These are phyloP conservation scores for Globisporangium iwayamae DNA, from an alignment of 352 stramenopile genomes.

Conservation along the genomic window DNA sequence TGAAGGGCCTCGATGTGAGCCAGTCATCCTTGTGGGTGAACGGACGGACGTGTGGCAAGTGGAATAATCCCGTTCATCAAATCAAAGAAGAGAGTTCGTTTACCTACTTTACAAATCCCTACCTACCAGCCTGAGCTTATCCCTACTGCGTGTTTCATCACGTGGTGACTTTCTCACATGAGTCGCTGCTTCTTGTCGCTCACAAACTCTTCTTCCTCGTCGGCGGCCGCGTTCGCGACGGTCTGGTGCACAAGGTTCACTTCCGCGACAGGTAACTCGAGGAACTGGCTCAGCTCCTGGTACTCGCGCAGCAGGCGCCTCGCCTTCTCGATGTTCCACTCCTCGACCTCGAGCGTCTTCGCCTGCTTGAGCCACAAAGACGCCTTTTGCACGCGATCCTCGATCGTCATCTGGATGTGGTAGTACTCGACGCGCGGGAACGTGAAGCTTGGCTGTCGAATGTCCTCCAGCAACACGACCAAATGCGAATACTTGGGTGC, in stretches of 20 bases:
- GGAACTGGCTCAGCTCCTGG: slow-evolving; percentile 54
- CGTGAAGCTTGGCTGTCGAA: slow-evolving; percentile 37
- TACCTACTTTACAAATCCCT: slow-evolving; percentile 10
- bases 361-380: slow-evolving; percentile 56
- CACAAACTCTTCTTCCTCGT: slow-evolving; percentile 17
- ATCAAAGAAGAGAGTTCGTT: background rate
- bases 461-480: slow-evolving; percentile 59
- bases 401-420: slow-evolving; percentile 70
- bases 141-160: background rate
- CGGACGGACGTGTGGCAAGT: background rate
- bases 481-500: slow-evolving; percentile 69
- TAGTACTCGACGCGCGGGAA: slow-evolving; percentile 68
- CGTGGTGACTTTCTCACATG: background rate
- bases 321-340: slow-evolving; percentile 62
- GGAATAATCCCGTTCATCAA: background rate
- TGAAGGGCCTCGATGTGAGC: background rate
- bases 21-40: background rate
- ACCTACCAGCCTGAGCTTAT: background rate
- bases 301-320: slow-evolving; percentile 38
- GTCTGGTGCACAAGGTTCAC: slow-evolving; percentile 57
- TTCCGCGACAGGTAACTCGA: slow-evolving; percentile 62
- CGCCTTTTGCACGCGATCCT: slow-evolving; percentile 61
- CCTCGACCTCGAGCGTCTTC: slow-evolving; percentile 61
- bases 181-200: slow-evolving; percentile 19
- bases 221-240: slow-evolving; percentile 11